Conservation (phyloP, 768 basidiomycete genomes). For the Rhizopogon vesiculosus region DNA sequence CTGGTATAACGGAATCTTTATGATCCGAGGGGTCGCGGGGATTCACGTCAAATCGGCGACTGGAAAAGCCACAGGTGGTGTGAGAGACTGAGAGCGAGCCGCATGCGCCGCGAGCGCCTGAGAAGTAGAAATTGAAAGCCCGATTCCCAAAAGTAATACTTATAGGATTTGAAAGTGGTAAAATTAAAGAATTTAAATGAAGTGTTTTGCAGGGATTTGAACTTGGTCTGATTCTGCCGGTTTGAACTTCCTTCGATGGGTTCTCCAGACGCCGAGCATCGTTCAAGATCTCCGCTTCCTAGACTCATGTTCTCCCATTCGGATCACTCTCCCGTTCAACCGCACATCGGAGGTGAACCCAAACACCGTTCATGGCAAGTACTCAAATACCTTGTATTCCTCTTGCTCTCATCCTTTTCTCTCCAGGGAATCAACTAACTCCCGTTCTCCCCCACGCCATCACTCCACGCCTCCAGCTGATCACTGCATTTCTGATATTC, state of each 20-base stretch:
- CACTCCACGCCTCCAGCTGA: constrained; percentile 21
- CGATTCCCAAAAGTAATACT: constrained; percentile 16
- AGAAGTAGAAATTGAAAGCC: constrained; percentile 19
- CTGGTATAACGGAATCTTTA: too few species aligned
- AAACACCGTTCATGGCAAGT: constrained; percentile 24
- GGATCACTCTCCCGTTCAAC: constrained; percentile 25
- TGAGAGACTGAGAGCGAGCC: constrained; percentile 10
- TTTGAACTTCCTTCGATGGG: constrained; percentile 3
- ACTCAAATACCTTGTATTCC: constrained; percentile 14
- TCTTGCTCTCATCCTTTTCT: constrained; percentile 11
- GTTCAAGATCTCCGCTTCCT: constrained; percentile 17
- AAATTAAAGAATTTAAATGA: not conserved
- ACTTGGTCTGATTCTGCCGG: not conserved
- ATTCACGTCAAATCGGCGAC: constrained; percentile 23
- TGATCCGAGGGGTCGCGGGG: constrained; percentile 16
- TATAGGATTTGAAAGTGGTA: not conserved
- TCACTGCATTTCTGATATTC: constrained; percentile 29
- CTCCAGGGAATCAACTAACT: constrained; percentile 23
- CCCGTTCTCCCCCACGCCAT: constrained; percentile 17
- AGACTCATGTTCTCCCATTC: constrained; percentile 23
- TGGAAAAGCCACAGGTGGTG: constrained; percentile 16
- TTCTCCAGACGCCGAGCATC: constrained; percentile 5
- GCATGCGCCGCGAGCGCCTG: constrained; percentile 25
- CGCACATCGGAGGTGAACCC: constrained; percentile 18
- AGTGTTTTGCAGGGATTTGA: not conserved